A percentile compares a stretch with the other conserved stretches of the same genome.
Conservation (phyloP, 352 stramenopile species). For the Phytophthora cactorum region DNA sequence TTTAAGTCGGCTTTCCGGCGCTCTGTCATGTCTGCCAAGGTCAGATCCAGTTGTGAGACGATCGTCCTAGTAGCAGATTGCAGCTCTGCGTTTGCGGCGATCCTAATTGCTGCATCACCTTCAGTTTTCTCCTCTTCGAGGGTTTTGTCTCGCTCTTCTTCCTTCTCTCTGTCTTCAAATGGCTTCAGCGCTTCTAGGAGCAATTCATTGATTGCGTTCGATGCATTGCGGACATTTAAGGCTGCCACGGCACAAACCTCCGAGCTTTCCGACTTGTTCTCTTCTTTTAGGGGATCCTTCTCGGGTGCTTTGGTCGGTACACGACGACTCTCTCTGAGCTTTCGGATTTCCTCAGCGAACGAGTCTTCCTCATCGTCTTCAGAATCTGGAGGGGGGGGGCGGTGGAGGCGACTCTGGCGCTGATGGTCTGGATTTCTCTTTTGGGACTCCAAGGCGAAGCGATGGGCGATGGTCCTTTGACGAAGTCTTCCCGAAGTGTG, state of each 20-base stretch:
- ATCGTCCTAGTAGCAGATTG: constrained; percentile 44
- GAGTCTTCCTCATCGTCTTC: constrained; percentile 49
- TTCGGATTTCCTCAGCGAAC: constrained; percentile 50
- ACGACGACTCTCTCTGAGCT: constrained; percentile 30
- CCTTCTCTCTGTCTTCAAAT: constrained; percentile 47
- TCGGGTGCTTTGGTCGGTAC: constrained; percentile 18
- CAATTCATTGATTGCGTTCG: constrained; percentile 50
- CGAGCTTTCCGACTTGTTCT: constrained; percentile 2
- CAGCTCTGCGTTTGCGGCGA: constrained; percentile 25
- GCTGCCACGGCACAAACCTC: constrained; percentile 7
- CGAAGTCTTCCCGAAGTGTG: constrained; percentile 34
- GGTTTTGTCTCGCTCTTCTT: constrained; percentile 38
- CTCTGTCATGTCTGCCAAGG: constrained; percentile 46
- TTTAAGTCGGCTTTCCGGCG: constrained; percentile 45
- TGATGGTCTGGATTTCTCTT: not conserved
- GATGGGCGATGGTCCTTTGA: constrained; percentile 3
- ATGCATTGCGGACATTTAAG: constrained; percentile 41
- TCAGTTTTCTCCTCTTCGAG: constrained; percentile 13
- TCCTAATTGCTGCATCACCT: constrained; percentile 18
- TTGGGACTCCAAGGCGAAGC: constrained; percentile 16
- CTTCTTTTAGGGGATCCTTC: constrained; percentile 21
- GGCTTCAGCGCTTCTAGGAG: constrained; percentile 57
- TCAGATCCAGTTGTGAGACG: constrained; percentile 49
- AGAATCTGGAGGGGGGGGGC: constrained; percentile 20
- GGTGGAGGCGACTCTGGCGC: constrained; percentile 24